Conservation (phyloP, 2,329 filamentous ascomycete genomes). For the Sporothrix globosa region DNA sequence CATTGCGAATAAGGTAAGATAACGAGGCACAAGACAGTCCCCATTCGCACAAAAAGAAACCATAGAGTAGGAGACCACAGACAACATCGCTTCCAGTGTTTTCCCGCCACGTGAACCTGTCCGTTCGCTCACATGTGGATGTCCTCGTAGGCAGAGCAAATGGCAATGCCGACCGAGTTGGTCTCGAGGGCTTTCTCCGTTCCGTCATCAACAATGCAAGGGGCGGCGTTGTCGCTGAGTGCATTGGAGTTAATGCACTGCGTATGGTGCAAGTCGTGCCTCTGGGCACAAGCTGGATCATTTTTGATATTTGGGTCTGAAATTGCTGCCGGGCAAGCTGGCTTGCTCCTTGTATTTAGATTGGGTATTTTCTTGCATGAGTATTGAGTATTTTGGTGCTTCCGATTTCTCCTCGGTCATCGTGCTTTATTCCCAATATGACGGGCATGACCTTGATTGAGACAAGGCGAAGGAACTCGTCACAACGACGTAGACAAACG, state of each 20-base stretch:
- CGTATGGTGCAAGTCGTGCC: not conserved
- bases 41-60: too few relatives aligned
- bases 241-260: not conserved
- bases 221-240: not conserved
- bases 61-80: not conserved
- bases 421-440: too few relatives aligned
- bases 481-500: not conserved
- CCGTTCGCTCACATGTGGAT: not conserved
- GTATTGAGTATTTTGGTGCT: not conserved
- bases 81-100: too few relatives aligned
- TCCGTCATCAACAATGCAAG: not conserved
- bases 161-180: not conserved
- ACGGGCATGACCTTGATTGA: not conserved
- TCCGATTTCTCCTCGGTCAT: not conserved
- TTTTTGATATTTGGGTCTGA: too few relatives aligned
- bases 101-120: not conserved
- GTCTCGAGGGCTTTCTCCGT: slow-evolving; percentile 2
- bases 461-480: not conserved
- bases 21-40: not conserved
- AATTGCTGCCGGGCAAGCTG: not conserved
- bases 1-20: not conserved
- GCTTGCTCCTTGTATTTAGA: not conserved
- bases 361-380: not conserved
- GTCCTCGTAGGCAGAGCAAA: slow-evolving; percentile 16
- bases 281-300: not conserved